Evolutionary conservation across 164 flowering plant species (phyloP), one percentile per base, ranked within the genome.

Genomic region (Annona cherimola): DNA sequence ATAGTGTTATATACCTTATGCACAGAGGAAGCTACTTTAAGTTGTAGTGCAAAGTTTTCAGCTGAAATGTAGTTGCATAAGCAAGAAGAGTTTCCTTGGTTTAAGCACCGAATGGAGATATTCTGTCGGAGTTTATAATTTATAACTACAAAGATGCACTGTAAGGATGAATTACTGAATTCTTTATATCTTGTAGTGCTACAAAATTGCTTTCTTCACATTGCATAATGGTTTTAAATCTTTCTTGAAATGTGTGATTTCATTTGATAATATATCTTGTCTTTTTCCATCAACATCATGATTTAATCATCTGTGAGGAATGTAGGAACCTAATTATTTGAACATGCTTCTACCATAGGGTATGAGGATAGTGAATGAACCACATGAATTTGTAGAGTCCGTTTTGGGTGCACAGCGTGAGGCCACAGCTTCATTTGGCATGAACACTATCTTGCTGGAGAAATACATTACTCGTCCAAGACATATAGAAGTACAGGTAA

Each of bases 401-500:
- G 86, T 95, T 73, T 78, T 95, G 87, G 91, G 90, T 73, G 97
- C 99, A 61, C 94, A 91, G 84, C 92, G 98, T 69, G 99, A 95
- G 79, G 99, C 99, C 79, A 90, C 97, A 78, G 94, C 99, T 73
- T 95, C 99, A 50, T 95, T 95, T 89, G 96, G 97, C 61, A 78
- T 91, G 62, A 84, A 82, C 73, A 90, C 96, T 20, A 88, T 95
- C 66, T 80, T 95, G 75, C 83, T 93, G 57, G 99, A 95, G 90
- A 95, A 95, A 79, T 95, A 93, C 79, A 93, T 95, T 50, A 91
- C 92, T 63, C 82, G 79, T 79, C 98, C 99, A 74, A 86, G 98
- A 79, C 99, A 95, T 76, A 90, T 95, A 69, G 99, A 95, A 89
- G 99, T 95, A 19, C 99, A 95, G 94, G 99, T 95, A 81, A 66